These are phyloP conservation scores for sunflower (Helianthus annuus) DNA, from an alignment of 129 eudicot genomes.

Conservation along the genomic window HanXRQr2.0-SUNRISE NC_035435.2:164161208-164161707, in stretches of 20 bases:
- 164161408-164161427: slow-evolving; percentile 33
- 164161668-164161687: background rate
- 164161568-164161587: background rate
- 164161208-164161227: too few relatives aligned
- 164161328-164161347: slow-evolving; percentile 35
- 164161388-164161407: slow-evolving; percentile 25
- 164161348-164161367: slow-evolving; percentile 20
- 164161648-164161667: background rate
- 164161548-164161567: background rate
- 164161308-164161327: slow-evolving; percentile 30
- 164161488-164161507: background rate
- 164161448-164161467: slow-evolving; percentile 38
- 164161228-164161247: too few relatives aligned
- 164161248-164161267: too few relatives aligned
- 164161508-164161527: background rate
- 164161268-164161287: too few relatives aligned
- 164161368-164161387: slow-evolving; percentile 27
- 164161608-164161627: slow-evolving; percentile 1
- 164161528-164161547: background rate
- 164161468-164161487: slow-evolving; percentile 22
- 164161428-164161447: slow-evolving; percentile 37
- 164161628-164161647: background rate
- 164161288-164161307: too few relatives aligned
- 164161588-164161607: slow-evolving; percentile 7
- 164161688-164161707: background rate